A percentile compares a stretch with the other conserved stretches of the same genome.
These are phyloP conservation scores for Hamamelis virginiana DNA, from an alignment of 164 flowering plant species.

Conservation along the genomic window DNA sequence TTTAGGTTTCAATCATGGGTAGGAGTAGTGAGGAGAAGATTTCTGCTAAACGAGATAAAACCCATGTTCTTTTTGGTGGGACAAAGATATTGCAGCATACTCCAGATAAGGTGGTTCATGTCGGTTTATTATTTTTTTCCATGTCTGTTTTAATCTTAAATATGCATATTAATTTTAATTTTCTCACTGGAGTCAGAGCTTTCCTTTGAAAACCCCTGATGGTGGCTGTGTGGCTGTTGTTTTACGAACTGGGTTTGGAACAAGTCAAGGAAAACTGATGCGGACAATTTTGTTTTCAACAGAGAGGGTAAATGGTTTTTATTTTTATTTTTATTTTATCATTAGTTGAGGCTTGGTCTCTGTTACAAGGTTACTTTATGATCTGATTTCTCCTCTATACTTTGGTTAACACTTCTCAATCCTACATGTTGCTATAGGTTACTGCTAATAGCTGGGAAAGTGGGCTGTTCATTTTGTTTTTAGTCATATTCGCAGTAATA, in stretches of 20 bases:
- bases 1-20: conserved; percentile 74
- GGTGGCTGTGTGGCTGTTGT: conserved; percentile 97
- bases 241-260: conserved; percentile 93
- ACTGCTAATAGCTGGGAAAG: conserved; percentile 99
- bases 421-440: conserved; percentile 49
- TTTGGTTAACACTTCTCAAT: conserved; percentile 1
- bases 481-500: conserved; percentile 91
- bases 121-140: neutral
- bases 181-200: conserved; percentile 39
- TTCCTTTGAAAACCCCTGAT: conserved; percentile 85
- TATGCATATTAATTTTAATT: conserved; percentile 5
- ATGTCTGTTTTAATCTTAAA: neutral
- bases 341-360: conserved; percentile 8
- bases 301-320: conserved; percentile 67
- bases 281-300: conserved; percentile 96
- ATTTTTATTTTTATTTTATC: too few species aligned
- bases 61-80: conserved; percentile 94
- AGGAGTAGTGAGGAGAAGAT: conserved; percentile 70
- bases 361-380: neutral
- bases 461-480: conserved; percentile 86
- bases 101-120: conserved; percentile 77
- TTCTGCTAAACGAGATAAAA: conserved; percentile 78
- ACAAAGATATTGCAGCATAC: conserved; percentile 96
- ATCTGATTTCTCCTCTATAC: neutral
- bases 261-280: conserved; percentile 98